Conservation (phyloP, 2,329 filamentous ascomycete genomes). For the Pestalotiopsis sp. region DNA sequence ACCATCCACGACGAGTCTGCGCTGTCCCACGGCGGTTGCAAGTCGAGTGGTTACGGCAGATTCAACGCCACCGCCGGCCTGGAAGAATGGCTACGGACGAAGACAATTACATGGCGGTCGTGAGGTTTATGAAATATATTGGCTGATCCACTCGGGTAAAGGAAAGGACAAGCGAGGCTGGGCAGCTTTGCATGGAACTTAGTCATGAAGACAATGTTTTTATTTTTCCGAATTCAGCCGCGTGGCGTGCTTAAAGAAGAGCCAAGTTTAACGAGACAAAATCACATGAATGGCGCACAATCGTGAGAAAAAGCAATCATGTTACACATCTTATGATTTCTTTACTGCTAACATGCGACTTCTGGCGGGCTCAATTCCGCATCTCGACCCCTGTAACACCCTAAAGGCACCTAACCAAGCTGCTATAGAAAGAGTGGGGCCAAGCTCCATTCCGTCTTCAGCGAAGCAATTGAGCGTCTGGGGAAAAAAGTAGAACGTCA, state of each 20-base stretch:
- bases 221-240: neutral
- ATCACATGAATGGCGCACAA: neutral
- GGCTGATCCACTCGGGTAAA: neutral
- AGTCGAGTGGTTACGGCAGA: constrained; percentile 44
- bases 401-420: neutral
- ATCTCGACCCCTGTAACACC: neutral
- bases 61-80: constrained; percentile 36
- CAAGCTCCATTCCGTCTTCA: constrained; percentile 5
- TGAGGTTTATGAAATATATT: neutral
- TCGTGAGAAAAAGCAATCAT: neutral
- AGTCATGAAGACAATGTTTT: neutral
- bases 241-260: neutral
- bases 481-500: constrained; percentile 22
- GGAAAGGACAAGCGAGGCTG: neutral
- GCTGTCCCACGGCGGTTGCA: constrained; percentile 44
- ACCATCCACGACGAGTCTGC: constrained; percentile 45
- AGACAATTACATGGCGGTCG: constrained; percentile 33
- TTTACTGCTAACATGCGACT: neutral
- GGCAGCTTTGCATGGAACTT: neutral
- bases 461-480: neutral
- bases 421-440: constrained; percentile 4
- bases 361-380: neutral
- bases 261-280: neutral
- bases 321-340: neutral
- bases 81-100: constrained; percentile 34